Percentiles rank a stretch among this genome's conserved stretches.
phyloP scores from a whole-genome alignment of 352 stramenopile genomes.

The Phytophthora podocarpi region DNA sequence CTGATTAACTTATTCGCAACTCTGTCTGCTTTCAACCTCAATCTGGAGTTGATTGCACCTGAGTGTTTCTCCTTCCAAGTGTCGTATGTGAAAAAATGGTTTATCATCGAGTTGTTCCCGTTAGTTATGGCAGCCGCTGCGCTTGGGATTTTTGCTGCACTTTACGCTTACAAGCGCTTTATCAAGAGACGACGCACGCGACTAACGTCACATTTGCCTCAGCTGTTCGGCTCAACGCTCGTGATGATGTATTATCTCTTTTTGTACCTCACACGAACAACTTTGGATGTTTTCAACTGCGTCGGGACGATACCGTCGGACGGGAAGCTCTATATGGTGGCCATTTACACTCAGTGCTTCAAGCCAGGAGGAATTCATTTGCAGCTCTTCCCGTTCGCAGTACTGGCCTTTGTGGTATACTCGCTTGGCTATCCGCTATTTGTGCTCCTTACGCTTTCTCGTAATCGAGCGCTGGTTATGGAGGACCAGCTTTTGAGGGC shows the following conservation, averaged over 20 bases:
- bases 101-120: conserved; percentile 63
- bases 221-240: conserved; percentile 71
- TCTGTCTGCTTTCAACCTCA: conserved; percentile 83
- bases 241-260: conserved; percentile 89
- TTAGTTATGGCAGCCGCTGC: conserved; percentile 48
- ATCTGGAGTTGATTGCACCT: conserved; percentile 81
- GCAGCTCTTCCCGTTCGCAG: conserved; percentile 64
- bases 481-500: conserved; percentile 69
- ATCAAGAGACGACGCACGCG: conserved; percentile 55
- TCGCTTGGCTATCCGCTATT: conserved; percentile 77
- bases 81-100: conserved; percentile 78
- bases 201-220: conserved; percentile 66
- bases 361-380: conserved; percentile 63
- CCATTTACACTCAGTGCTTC: conserved; percentile 71
- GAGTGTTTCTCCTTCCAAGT: conserved; percentile 82
- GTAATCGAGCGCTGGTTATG: conserved; percentile 62
- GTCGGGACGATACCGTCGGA: conserved; percentile 63
- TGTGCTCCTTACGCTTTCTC: conserved; percentile 65
- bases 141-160: conserved; percentile 49
- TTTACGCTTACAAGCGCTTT: conserved; percentile 67
- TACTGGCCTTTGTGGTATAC: conserved; percentile 70
- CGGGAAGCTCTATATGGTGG: conserved; percentile 74
- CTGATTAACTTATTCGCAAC: conserved; percentile 71
- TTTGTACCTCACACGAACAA: conserved; percentile 75
- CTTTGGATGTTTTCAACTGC: conserved; percentile 83